phyloP scores from a whole-genome alignment of 2,329 filamentous ascomycete species.

The Zopfia rhizophila region DNA sequence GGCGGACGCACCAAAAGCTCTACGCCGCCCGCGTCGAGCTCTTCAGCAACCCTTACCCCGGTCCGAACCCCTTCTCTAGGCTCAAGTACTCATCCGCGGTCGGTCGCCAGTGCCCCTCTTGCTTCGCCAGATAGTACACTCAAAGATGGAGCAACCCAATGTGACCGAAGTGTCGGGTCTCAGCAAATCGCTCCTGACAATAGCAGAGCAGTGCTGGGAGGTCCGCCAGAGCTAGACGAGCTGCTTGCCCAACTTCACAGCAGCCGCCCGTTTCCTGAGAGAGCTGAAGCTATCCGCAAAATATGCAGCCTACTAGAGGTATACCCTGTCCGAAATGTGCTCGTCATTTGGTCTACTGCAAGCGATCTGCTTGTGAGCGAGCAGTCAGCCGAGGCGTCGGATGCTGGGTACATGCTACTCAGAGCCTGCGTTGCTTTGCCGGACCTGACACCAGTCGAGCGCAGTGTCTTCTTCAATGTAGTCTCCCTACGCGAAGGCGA shows the following conservation, averaged over 20 bases:
- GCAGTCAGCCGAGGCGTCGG: slow-evolving; percentile 44
- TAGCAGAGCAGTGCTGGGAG: slow-evolving; percentile 34
- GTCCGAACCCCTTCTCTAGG: slow-evolving; percentile 42
- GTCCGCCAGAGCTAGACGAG: slow-evolving; percentile 47
- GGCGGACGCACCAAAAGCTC: slow-evolving; percentile 47
- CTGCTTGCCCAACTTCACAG: slow-evolving; percentile 44
- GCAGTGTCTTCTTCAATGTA: slow-evolving; percentile 51
- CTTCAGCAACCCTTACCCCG: slow-evolving; percentile 43
- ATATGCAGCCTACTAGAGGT: slow-evolving; percentile 47
- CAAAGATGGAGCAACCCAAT: slow-evolving; percentile 20
- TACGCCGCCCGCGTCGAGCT: slow-evolving; percentile 42
- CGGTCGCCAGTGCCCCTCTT: slow-evolving; percentile 29
- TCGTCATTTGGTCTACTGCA: slow-evolving; percentile 49
- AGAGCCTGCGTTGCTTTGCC: slow-evolving; percentile 44
- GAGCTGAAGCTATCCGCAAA: slow-evolving; percentile 43
- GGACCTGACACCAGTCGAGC: slow-evolving; percentile 47
- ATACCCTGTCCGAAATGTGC: slow-evolving; percentile 49
- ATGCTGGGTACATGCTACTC: slow-evolving; percentile 48
- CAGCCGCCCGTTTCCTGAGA: slow-evolving; percentile 36
- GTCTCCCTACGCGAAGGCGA: slow-evolving; percentile 40
- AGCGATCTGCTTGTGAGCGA: slow-evolving; percentile 50
- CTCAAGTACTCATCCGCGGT: slow-evolving; percentile 27
- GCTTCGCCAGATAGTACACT: slow-evolving; percentile 17
- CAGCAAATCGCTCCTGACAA: background rate
- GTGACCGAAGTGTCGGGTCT: slow-evolving; percentile 24